Conservation (phyloP, 768 basidiomycete genomes). For the Mycena rosella region DNA sequence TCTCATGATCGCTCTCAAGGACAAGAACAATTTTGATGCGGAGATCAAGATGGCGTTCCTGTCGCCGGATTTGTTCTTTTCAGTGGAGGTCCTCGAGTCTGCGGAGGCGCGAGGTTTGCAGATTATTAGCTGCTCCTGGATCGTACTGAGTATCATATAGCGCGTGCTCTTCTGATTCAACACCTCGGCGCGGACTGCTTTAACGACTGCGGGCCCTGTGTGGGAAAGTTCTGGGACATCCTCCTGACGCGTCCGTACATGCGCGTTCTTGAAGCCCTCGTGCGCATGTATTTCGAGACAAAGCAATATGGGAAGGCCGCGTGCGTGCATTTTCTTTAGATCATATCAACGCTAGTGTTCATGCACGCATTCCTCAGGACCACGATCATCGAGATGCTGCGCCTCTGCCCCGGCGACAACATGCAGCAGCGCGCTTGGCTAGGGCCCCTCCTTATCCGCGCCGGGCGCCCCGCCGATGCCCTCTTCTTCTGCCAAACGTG, state of each 20-base stretch:
- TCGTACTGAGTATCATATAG: constrained; percentile 36
- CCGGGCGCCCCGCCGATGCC: constrained; percentile 18
- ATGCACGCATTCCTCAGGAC: constrained; percentile 36
- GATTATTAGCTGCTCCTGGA: not conserved
- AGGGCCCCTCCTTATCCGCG: constrained; percentile 28
- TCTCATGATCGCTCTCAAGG: constrained; percentile 55
- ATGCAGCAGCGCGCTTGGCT: constrained; percentile 49
- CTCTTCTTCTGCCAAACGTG: constrained; percentile 26
- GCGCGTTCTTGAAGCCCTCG: constrained; percentile 56
- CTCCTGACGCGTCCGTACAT: constrained; percentile 59
- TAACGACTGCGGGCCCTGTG: constrained; percentile 47
- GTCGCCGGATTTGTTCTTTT: constrained; percentile 30
- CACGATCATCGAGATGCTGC: constrained; percentile 49
- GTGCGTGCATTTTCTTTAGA: constrained; percentile 39
- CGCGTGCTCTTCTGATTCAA: constrained; percentile 43
- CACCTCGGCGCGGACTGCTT: constrained; percentile 51
- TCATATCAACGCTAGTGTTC: too few species aligned
- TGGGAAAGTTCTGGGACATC: constrained; percentile 54
- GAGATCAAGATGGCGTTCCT: constrained; percentile 53
- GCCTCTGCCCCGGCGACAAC: constrained; percentile 50
- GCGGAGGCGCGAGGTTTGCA: constrained; percentile 39
- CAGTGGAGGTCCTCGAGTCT: constrained; percentile 43
- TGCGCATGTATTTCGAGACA: constrained; percentile 52
- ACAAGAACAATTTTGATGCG: constrained; percentile 56
- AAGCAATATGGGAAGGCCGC: constrained; percentile 48